A percentile compares a stretch with the other conserved stretches of the same genome.
phyloP scores from a whole-genome alignment of 352 stramenopile species.

The Blastocystis sp. region DNA sequence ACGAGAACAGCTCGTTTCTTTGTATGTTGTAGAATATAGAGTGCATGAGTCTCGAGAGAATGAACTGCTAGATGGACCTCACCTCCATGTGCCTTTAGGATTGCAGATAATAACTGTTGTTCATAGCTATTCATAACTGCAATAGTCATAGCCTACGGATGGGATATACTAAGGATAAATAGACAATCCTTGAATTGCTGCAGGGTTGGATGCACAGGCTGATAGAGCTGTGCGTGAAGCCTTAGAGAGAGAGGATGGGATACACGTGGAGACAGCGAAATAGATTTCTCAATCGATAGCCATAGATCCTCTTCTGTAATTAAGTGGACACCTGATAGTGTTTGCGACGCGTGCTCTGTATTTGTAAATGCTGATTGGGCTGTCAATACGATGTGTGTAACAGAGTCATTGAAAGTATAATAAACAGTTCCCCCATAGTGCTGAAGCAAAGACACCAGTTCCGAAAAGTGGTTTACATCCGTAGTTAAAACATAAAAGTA shows the following conservation, averaged over 20 bases:
- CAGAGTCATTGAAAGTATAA: not conserved
- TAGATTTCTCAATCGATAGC: not conserved
- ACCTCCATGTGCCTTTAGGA: not conserved
- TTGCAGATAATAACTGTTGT: not conserved
- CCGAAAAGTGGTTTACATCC: not conserved
- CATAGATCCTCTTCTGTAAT: not conserved
- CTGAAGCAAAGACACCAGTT: not conserved
- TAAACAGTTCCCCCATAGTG: conserved; percentile 8
- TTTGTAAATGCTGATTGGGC: not conserved
- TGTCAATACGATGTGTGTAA: not conserved
- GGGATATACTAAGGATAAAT: not conserved
- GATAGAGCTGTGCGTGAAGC: not conserved
- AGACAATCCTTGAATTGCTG: not conserved
- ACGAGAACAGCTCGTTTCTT: not conserved
- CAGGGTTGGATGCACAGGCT: not conserved
- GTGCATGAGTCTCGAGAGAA: not conserved
- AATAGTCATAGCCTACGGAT: not conserved
- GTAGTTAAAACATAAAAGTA: not conserved
- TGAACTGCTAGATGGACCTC: not conserved
- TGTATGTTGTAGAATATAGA: not conserved
- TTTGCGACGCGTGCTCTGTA: not conserved
- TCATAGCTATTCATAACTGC: not conserved
- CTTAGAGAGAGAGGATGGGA: not conserved
- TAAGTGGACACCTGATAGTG: not conserved
- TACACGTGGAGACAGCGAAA: not conserved